Percentiles rank a stretch among this genome's conserved stretches.
phyloP scores from a whole-genome alignment of 345 rosid species.

The Eutrema yunnanense region DNA sequence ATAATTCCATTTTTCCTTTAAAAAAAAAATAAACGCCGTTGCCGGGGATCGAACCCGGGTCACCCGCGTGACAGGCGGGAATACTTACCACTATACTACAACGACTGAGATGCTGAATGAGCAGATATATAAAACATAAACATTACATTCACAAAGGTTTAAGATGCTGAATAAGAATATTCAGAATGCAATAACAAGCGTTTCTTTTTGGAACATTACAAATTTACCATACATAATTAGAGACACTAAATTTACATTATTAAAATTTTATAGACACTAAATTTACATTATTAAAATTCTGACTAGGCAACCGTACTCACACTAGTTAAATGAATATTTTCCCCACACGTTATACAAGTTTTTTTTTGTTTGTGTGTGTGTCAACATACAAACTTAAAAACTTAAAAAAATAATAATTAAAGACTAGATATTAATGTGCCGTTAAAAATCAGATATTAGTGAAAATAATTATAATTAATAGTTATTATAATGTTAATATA shows the following conservation, averaged over 20 bases:
- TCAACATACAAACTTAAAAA: not conserved
- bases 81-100: constrained; percentile 96
- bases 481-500: no score
- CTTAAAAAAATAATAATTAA: not conserved
- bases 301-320: not conserved
- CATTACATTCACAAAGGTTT: no score
- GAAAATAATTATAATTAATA: not conserved
- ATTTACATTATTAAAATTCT: not conserved
- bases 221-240: no score
- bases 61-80: constrained; percentile 94
- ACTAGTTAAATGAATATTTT: not conserved
- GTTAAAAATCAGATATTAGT: not conserved
- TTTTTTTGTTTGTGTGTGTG: not conserved
- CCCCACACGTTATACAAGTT: not conserved
- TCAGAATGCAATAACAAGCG: no score
- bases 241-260: not conserved
- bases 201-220: no score
- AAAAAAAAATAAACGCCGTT: constrained; percentile 1
- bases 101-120: constrained; percentile 32
- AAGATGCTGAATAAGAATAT: no score
- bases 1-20: no score
- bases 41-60: constrained; percentile 87
- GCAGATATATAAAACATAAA: no score
- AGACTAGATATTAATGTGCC: not conserved
- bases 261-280: not conserved